Base-by-base conservation (phyloP, 1,139 yeast genomes). In the Torulaspora pretoriensis region DNA sequence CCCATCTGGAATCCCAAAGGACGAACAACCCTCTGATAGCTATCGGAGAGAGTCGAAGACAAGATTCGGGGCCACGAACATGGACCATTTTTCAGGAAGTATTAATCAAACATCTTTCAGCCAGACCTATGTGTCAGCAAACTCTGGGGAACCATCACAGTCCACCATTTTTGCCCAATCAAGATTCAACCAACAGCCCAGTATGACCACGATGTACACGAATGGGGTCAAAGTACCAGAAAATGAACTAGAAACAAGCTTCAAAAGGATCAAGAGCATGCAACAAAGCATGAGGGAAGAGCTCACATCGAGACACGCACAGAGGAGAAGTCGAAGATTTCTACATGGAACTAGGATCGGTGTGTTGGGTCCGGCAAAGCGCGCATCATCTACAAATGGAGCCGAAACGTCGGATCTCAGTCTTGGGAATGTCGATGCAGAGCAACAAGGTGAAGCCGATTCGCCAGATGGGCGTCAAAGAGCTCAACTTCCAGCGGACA, bases 281-380 rank as follows among this genome's bases (percentile, higher is more conserved):
- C 63, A 57, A 41, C 59, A 58, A 42, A 46, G 50, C 8, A 51
- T 59, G 48, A 58, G 52, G 30, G 63, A 60, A 23, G 64, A 60
- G 31, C 35, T 57, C 3, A 50, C 58, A 8, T 43, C 63, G 12
- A 61, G 64, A 47, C 57, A 58, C 46, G 54, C 65, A 1, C 63
- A 62, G 34, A 56, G 70, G 45, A 53, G 69, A 45, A 58, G 53
- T 14, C 60, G 61, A 46, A 51, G 68, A 31, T 59, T 68, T 41
- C 48, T 60, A 17, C 53, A 51, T 36, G 55, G 56, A 16, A 51
- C 53, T 17, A 49, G 64, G 40, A 47, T 53, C 34, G 57, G 61
- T 4, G 55, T 61, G 10, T 48, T 68, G 14, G 72, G 72, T 0
- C 71, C 71, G 2, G 71, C 72, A 1, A 67, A 67, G 48, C 60